Evolutionary conservation across 768 basidiomycete species (phyloP), one percentile per base, ranked within the genome.

Genomic region (Agrocybe praecox): DNA sequence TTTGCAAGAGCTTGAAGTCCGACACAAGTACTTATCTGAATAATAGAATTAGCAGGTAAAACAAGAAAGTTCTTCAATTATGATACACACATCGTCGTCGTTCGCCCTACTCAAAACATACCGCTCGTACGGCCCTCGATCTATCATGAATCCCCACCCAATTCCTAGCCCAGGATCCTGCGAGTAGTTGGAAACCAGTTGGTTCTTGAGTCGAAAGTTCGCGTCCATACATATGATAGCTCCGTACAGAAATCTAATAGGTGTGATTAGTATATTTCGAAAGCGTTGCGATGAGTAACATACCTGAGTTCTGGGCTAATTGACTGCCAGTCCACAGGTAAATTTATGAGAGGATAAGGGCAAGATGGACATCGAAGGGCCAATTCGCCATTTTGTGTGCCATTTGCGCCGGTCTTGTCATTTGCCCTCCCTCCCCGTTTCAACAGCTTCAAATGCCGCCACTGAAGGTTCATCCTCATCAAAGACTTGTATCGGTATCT

Each of bases 291-390:
- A 26, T 6, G 22, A 14, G 19, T 19, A 6, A 50, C 59, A 8
- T 52, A 64, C 62, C 23, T 4, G 2, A 42, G 1, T 6, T 42
- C 57, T 6, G 14, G 2, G 0, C 59, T 47, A 0, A 36, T 57
- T 1, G 56, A 18, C 10, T 57, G 22, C 63, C 63, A 75, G 19
- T 60, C 59, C 1, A 52, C 49, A 0, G 67, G 67, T 0, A 76
- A 53, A 51, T 76, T 75, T 0, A 68, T 57, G 0, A 60, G 67
- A 0, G 71, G 72, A 0, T 67, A 67, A 0, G 74, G 75, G 52
- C 76, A 77, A 2, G 72, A 72, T 2, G 71, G 72, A 48, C 74
- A 76, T 4, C 49, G 51, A 1, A 75, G 57, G 0, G 69, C 69
- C 5, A 71, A 59, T 49, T 63, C 62, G 1, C 75, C 72, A 17